Conservation (phyloP, 805 yeast genomes). For the Wickerhamomyces queroliae region DNA sequence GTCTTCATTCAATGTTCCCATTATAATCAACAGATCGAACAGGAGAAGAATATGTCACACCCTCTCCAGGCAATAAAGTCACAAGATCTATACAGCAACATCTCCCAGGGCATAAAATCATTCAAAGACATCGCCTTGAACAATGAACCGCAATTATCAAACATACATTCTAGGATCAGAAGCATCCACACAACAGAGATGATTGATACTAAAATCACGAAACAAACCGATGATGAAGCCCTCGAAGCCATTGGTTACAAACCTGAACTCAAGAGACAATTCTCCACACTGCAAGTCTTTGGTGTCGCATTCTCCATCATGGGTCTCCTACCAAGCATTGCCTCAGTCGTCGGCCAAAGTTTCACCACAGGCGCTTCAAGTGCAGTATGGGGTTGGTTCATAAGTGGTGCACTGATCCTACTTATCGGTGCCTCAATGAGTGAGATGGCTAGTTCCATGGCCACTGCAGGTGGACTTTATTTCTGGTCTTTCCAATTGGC, state of each 20-base stretch:
- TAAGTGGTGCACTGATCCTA: slow-evolving; percentile 50
- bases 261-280: slow-evolving; percentile 56
- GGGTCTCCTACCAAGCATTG: slow-evolving; percentile 59
- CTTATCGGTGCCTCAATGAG: slow-evolving; percentile 59
- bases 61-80: not conserved
- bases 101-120: not conserved
- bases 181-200: not conserved
- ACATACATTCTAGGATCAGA: not conserved
- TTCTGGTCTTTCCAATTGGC: slow-evolving; percentile 66
- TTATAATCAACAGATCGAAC: too few relatives aligned
- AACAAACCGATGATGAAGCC: slow-evolving; percentile 7
- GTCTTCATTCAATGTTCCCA: too few relatives aligned
- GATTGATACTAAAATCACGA: not conserved
- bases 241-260: slow-evolving; percentile 50
- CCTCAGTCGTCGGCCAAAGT: slow-evolving; percentile 38
- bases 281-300: slow-evolving; percentile 54
- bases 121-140: not conserved
- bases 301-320: slow-evolving; percentile 64
- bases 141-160: not conserved
- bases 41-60: not conserved
- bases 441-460: slow-evolving; percentile 62
- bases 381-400: slow-evolving; percentile 70
- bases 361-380: slow-evolving; percentile 55
- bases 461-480: slow-evolving; percentile 73
- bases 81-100: not conserved